Conservation (phyloP, 805 yeast genomes). For the Kodamaea neixiangensis region DNA sequence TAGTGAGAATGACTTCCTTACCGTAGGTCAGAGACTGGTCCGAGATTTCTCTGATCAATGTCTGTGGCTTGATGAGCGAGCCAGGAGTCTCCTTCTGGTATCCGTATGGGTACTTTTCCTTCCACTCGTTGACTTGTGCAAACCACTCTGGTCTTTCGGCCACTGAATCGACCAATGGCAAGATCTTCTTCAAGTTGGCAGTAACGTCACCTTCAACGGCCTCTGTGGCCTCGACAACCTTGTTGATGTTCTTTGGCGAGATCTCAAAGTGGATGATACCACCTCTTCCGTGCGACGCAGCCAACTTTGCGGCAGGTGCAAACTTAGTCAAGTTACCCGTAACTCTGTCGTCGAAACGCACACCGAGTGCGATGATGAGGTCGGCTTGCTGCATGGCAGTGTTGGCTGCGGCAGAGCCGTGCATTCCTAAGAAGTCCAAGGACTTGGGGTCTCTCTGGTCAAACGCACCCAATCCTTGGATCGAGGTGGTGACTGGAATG, state of each 20-base stretch:
- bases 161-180: slow-evolving; percentile 70
- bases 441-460: slow-evolving; percentile 91
- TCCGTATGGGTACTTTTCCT: slow-evolving; percentile 78
- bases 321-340: slow-evolving; percentile 83
- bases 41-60: slow-evolving; percentile 77
- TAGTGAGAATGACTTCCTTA: slow-evolving; percentile 84
- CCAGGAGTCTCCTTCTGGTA: slow-evolving; percentile 82
- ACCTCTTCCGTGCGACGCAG: slow-evolving; percentile 86
- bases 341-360: slow-evolving; percentile 98
- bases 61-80: slow-evolving; percentile 87
- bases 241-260: slow-evolving; percentile 94
- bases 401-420: slow-evolving; percentile 94
- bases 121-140: slow-evolving; percentile 74
- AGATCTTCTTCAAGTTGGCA: slow-evolving; percentile 65
- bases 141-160: slow-evolving; percentile 80
- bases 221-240: slow-evolving; percentile 94
- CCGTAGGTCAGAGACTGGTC: slow-evolving; percentile 62
- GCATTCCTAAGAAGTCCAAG: slow-evolving; percentile 97
- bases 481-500: slow-evolving; percentile 94
- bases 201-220: slow-evolving; percentile 97
- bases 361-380: slow-evolving; percentile 90
- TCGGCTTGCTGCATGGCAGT: slow-evolving; percentile 93
- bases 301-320: slow-evolving; percentile 91
- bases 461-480: slow-evolving; percentile 92
- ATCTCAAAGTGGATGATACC: slow-evolving; percentile 97